Conservation (phyloP, 2,329 filamentous ascomycete genomes). For the Fusarium transvaalense region DNA sequence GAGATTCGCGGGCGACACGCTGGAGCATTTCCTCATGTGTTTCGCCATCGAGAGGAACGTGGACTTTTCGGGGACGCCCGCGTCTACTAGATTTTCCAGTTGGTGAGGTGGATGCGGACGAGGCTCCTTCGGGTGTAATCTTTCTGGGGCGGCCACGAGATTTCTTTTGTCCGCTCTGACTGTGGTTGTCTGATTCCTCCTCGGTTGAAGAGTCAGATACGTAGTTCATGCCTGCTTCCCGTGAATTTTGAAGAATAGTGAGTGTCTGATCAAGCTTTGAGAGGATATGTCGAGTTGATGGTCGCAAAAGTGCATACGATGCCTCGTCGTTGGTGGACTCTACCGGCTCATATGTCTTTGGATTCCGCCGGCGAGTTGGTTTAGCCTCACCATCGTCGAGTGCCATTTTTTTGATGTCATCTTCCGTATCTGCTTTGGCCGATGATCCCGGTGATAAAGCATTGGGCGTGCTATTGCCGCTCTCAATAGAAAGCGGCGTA, state of each 20-base stretch:
- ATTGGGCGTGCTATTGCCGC: constrained; percentile 16
- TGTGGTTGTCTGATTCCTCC: constrained; percentile 52
- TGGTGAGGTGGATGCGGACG: constrained; percentile 29
- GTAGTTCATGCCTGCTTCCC: constrained; percentile 61
- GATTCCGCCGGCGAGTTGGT: background rate
- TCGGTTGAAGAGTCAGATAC: constrained; percentile 57
- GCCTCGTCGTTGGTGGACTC: constrained; percentile 78
- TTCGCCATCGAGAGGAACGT: constrained; percentile 58
- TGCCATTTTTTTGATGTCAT: constrained; percentile 36
- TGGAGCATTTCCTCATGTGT: constrained; percentile 60
- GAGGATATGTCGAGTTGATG: constrained; percentile 78
- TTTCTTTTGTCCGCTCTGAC: constrained; percentile 43
- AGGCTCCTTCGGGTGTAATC: constrained; percentile 1
- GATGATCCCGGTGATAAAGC: constrained; percentile 38
- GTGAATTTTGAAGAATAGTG: constrained; percentile 75
- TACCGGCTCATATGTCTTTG: constrained; percentile 60
- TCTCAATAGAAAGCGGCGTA: constrained; percentile 11
- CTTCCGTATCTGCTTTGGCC: constrained; percentile 25
- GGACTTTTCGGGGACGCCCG: constrained; percentile 58
- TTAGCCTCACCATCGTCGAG: constrained; percentile 7
- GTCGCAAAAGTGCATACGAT: constrained; percentile 73
- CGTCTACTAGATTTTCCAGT: constrained; percentile 35
- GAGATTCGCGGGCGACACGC: constrained; percentile 61
- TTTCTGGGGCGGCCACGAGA: constrained; percentile 49
- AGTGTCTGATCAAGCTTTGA: constrained; percentile 77